These are phyloP conservation scores for Termitomyces sp. DNA, from an alignment of 768 basidiomycete genomes.

Conservation along the genomic window DNA sequence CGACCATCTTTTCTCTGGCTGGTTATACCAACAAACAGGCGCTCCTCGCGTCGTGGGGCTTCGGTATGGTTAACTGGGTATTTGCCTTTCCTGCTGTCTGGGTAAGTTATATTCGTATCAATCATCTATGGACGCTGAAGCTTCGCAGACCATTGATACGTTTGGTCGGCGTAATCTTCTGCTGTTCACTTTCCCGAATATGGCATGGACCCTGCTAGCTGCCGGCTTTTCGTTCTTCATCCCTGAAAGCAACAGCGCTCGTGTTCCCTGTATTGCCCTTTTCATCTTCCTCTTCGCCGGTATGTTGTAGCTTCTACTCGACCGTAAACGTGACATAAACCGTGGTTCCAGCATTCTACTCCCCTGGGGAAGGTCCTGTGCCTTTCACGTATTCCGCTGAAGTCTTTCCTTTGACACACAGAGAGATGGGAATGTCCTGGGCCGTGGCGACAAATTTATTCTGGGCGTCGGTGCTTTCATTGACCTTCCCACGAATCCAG, in stretches of 20 bases:
- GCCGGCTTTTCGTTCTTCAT: slow-evolving; percentile 73
- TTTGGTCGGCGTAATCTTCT: slow-evolving; percentile 76
- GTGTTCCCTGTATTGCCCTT: slow-evolving; percentile 36
- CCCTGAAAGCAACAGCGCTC: slow-evolving; percentile 24
- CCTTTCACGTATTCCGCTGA: slow-evolving; percentile 91
- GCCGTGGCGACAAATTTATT: slow-evolving; percentile 46
- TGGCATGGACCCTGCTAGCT: slow-evolving; percentile 69
- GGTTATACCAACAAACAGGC: slow-evolving; percentile 50
- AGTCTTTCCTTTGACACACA: slow-evolving; percentile 79
- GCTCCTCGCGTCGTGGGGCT: slow-evolving; percentile 61
- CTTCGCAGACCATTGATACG: slow-evolving; percentile 52
- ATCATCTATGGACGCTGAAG: slow-evolving; percentile 7
- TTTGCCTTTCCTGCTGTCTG: slow-evolving; percentile 65
- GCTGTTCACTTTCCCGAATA: slow-evolving; percentile 74
- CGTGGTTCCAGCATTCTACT: slow-evolving; percentile 48
- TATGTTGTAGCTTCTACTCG: slow-evolving; percentile 1
- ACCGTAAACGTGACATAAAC: too few relatives aligned
- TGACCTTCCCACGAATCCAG: slow-evolving; percentile 57
- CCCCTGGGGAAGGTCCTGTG: slow-evolving; percentile 85
- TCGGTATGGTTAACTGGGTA: slow-evolving; percentile 59
- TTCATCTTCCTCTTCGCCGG: slow-evolving; percentile 40
- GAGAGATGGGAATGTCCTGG: slow-evolving; percentile 62
- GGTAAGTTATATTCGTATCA: slow-evolving; percentile 25
- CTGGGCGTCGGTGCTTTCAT: slow-evolving; percentile 48
- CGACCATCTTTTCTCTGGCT: slow-evolving; percentile 61